Conservation (phyloP, 2,329 filamentous ascomycete species). For the Leptographium flavum region DNA sequence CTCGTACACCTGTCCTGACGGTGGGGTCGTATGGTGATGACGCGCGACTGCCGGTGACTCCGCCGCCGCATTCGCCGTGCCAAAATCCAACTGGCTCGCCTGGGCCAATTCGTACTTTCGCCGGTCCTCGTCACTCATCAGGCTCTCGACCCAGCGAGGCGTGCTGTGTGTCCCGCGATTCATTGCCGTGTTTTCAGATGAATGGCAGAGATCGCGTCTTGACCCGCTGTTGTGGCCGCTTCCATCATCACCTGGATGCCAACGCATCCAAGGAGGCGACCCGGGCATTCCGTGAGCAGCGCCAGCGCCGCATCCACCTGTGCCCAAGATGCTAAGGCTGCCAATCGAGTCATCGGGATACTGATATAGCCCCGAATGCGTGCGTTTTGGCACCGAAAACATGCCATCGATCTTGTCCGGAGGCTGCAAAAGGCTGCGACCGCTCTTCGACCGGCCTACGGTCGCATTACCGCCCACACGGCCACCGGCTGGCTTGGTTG, state of each 20-base stretch:
- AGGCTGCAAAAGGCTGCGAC: conserved; percentile 44
- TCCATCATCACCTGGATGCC: neutral
- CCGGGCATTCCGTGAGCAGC: neutral
- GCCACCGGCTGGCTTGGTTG: conserved; percentile 8
- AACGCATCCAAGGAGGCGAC: neutral
- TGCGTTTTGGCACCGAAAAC: conserved; percentile 57
- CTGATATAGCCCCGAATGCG: conserved; percentile 54
- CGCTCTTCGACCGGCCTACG: conserved; percentile 33
- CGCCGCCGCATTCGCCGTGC: conserved; percentile 15
- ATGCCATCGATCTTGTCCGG: conserved; percentile 62
- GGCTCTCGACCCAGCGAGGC: conserved; percentile 55
- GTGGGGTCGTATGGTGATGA: conserved; percentile 8
- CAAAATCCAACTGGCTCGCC: conserved; percentile 29
- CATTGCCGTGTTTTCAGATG: conserved; percentile 52
- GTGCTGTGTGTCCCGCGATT: conserved; percentile 41
- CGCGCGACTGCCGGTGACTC: neutral
- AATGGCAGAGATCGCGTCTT: conserved; percentile 35
- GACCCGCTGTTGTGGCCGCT: conserved; percentile 18
- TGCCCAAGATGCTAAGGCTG: conserved; percentile 29
- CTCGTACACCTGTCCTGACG: conserved; percentile 33
- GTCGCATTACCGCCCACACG: neutral
- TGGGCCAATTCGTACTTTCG: conserved; percentile 60
- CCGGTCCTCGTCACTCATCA: conserved; percentile 67
- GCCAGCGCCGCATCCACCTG: neutral
- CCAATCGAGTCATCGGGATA: conserved; percentile 53